Evolutionary conservation across 1,284 basidiomycete species (phyloP), one percentile per base, ranked within the genome.

Genomic region (Schizopora paradoxa): DNA sequence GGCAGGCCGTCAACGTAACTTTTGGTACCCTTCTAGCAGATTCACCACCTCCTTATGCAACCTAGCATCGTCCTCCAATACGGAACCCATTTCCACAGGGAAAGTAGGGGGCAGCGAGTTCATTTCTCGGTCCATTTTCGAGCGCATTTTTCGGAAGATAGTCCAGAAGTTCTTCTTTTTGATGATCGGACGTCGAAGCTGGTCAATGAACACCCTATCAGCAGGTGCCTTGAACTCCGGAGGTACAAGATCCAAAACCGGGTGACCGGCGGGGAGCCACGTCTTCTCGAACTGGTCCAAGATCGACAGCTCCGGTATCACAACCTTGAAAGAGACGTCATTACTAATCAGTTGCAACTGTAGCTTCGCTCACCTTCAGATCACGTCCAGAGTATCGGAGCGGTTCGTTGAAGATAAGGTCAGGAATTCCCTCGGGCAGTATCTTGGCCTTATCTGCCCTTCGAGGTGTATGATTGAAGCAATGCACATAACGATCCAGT

Each of bases 241-340:
- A 18, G 51, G 60, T 3, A 59, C 56, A 7, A 65, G 54, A 16
- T 56, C 19, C 43, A 63, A 62, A 2, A 61, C 57, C 1, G 54
- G 53, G 47, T 61, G 46, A 39, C 56, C 50, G 1, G 36, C 48
- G 10, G 60, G 60, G 1, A 58, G 55, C 32, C 47, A 63, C 31
- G 52, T 19, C 14, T 38, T 4, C 35, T 58, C 48, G n/a, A 58
- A 36, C 28, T 55, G 51, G 13, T 56, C 39, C 8, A 62, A 42
- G 4, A 57, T 42, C n/a, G 34, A 21, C 4, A 54, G 37, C 5
- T 46, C 29, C 13, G 49, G 28, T 6, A 42, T 6, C 56, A 32
- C 16, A 21, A 39, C 13, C 18, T 39, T 7, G 5, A n/a, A 13
- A 13, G 5, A 39, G 5, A 8, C 5, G 16, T 6, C 4, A 21